phyloP scores from a whole-genome alignment of 768 basidiomycete genomes.

The Phlebiopsis flavidoalba region DNA sequence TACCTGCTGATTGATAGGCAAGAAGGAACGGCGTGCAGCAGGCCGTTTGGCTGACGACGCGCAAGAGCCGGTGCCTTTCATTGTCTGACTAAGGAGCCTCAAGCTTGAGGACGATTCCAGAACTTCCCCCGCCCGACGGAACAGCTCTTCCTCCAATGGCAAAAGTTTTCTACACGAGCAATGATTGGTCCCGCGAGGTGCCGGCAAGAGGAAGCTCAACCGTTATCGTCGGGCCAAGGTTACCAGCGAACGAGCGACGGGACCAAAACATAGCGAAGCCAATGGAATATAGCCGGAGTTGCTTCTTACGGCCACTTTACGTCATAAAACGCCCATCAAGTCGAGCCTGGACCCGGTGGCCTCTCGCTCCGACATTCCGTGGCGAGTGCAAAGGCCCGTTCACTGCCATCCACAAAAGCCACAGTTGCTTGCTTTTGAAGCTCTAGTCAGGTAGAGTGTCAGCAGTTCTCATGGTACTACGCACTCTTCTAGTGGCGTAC shows the following conservation, averaged over 20 bases:
- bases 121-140: background rate
- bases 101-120: background rate
- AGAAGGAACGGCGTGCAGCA: background rate
- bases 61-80: background rate
- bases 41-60: background rate
- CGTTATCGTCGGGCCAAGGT: background rate
- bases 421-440: too few species aligned
- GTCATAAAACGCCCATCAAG: background rate
- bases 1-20: background rate
- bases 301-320: background rate
- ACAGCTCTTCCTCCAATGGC: background rate
- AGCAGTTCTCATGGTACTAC: too few species aligned
- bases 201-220: background rate
- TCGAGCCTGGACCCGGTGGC: background rate
- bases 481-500: too few species aligned
- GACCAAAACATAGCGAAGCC: background rate
- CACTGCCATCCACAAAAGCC: too few species aligned
- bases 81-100: slow-evolving; percentile 3
- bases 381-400: too few species aligned
- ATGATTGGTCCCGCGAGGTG: background rate
- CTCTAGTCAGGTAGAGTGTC: too few species aligned
- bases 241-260: background rate
- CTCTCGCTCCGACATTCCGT: too few species aligned
- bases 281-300: background rate
- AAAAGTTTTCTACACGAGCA: background rate